Evolutionary conservation across 73 alveolate genomes (phyloP), one percentile per base, ranked within the genome.

Genomic region (Paramecium primaurelia): DNA sequence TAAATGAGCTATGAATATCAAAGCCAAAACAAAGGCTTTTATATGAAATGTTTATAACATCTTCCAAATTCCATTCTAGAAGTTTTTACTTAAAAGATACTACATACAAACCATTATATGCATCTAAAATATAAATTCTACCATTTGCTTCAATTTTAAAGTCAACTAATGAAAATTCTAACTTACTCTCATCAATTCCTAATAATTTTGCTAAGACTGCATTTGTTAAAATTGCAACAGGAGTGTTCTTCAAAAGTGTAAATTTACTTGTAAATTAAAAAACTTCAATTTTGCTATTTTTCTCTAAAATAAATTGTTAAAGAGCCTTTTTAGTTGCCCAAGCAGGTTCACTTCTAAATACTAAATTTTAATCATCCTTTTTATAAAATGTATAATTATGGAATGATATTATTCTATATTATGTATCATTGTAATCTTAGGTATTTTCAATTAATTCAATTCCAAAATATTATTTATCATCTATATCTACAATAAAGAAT

Each of bases 311-410:
- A 3, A 11, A 8, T 18, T 32, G 18, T 34, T 18, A 3, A 4
- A 6, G 2, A 1, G 37, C 60, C 6, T 36, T 12, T 36, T 73
- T 3, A 37, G 60, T 37, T 36, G 11, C 64, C 30, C 59, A 36
- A 14, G 64, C 87, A 1, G 87, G 87, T 11, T 73, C 87, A 30
- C 87, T 44, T 11, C 87, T 73, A 73, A 73, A 64, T 9, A 11
- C 14, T 4, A 54, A 18, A 34, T 1, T 6, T 18, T 18, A 6
- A 18, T 18, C 11, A 4, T 54, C 12, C 2, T n/a, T 1, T 20
- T 16, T 16, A 4, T 16, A 10, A 54, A 28, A 64, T 28, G 4
- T 64, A 18, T 28, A 64, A 2, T 64, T 22, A 12, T 14, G 22
- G 84, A 34, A 32, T 28, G 12, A 2, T 12, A 64, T 9, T 64